A percentile compares a stretch with the other conserved stretches of the same genome.
Evolutionary conservation across 352 stramenopile species (phyloP).

Genomic region (Phytophthora citrophthora): DNA sequence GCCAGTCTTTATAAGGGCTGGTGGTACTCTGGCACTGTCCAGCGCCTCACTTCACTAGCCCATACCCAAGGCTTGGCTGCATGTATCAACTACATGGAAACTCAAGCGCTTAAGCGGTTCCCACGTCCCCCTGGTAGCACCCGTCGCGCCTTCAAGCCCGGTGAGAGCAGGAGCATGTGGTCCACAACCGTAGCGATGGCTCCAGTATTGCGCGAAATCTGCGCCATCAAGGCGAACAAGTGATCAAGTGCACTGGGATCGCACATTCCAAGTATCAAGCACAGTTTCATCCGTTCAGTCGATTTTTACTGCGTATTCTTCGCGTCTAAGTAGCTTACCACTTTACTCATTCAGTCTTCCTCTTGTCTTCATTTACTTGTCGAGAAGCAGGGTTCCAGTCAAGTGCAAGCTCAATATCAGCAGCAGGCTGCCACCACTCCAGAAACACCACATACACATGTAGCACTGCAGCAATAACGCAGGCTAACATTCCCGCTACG

Average conservation of each 20-base stretch:
- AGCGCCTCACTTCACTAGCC: conserved; percentile 15
- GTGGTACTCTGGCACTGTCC: conserved; percentile 24
- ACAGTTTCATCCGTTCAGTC: too few relatives aligned
- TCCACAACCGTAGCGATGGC: neutral
- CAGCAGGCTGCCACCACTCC: conserved; percentile 59
- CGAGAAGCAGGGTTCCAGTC: conserved; percentile 45
- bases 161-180: conserved; percentile 38
- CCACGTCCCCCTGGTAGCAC: neutral
- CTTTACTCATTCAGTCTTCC: conserved; percentile 4
- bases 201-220: conserved; percentile 25
- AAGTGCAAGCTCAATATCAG: conserved; percentile 65
- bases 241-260: neutral
- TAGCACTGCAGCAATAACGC: conserved; percentile 64
- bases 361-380: conserved; percentile 6
- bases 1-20: conserved; percentile 17
- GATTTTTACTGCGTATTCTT: neutral
- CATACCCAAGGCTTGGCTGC: neutral
- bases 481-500: conserved; percentile 67
- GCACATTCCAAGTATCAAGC: too few relatives aligned
- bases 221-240: conserved; percentile 11
- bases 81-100: conserved; percentile 31
- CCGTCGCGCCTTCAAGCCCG: neutral
- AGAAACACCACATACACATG: conserved; percentile 68
- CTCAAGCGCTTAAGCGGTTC: conserved; percentile 23
- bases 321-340: neutral